These are phyloP conservation scores for Sporothrix protearum DNA, from an alignment of 2,329 filamentous ascomycete genomes.

Conservation along the genomic window DNA sequence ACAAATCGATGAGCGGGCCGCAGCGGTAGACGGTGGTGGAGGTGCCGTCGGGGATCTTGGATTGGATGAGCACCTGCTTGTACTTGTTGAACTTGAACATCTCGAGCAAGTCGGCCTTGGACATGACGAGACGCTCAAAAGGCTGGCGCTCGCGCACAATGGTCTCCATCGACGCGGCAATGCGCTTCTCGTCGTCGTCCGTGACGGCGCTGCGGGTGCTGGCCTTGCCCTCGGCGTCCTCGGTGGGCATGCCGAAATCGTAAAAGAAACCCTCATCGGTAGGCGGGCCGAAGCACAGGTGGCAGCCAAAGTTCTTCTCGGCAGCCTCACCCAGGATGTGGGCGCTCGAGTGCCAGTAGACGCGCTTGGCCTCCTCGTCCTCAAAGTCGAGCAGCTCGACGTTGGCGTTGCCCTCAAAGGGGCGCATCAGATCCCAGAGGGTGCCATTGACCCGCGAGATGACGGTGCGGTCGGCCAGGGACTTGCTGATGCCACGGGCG, in stretches of 20 bases:
- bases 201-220: conserved; percentile 54
- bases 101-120: conserved; percentile 86
- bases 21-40: conserved; percentile 93
- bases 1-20: conserved; percentile 90
- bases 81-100: conserved; percentile 99
- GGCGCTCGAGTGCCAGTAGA: conserved; percentile 97
- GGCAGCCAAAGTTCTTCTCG: conserved; percentile 85
- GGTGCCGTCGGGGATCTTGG: conserved; percentile 84
- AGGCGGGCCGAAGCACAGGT: conserved; percentile 88
- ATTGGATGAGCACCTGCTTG: conserved; percentile 95
- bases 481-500: conserved; percentile 76
- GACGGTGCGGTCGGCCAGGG: conserved; percentile 77
- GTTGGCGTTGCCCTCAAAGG: conserved; percentile 81
- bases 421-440: conserved; percentile 90
- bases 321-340: conserved; percentile 94
- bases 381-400: conserved; percentile 82
- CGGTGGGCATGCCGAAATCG: conserved; percentile 81
- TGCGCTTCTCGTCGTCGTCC: conserved; percentile 74
- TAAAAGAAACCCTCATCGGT: conserved; percentile 95
- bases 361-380: conserved; percentile 72
- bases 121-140: conserved; percentile 83
- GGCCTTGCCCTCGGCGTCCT: conserved; percentile 38
- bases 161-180: conserved; percentile 74
- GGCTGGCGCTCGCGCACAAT: conserved; percentile 96
- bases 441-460: conserved; percentile 79